Conservation (phyloP, 2,329 filamentous ascomycete genomes). For the Blastomyces parvus region DNA sequence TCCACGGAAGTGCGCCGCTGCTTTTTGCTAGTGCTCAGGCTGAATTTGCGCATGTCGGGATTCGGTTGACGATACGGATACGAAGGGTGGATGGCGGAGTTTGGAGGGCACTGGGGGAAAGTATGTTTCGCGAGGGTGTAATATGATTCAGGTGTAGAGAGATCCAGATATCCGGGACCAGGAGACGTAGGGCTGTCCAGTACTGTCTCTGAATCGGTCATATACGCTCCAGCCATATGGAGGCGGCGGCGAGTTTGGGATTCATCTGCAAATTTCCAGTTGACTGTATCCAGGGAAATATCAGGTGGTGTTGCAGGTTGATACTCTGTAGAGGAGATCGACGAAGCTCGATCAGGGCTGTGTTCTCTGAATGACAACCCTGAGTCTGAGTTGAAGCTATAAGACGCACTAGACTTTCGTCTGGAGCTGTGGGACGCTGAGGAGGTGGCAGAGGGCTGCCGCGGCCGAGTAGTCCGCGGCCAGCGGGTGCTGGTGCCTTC, state of each 20-base stretch:
- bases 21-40: background rate
- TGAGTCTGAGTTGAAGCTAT: conserved; percentile 27
- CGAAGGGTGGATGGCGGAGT: conserved; percentile 28
- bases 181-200: conserved; percentile 19
- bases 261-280: conserved; percentile 20
- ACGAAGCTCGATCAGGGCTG: conserved; percentile 27
- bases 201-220: conserved; percentile 15
- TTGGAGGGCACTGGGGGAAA: conserved; percentile 31
- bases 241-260: conserved; percentile 7
- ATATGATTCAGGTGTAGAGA: conserved; percentile 27
- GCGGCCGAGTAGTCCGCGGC: background rate
- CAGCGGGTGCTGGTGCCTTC: conserved; percentile 3
- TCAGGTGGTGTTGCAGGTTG: conserved; percentile 23
- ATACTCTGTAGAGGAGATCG: conserved; percentile 23
- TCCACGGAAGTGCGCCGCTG: conserved; percentile 1
- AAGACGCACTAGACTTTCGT: conserved; percentile 16
- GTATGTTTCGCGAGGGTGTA: conserved; percentile 20
- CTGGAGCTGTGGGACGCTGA: conserved; percentile 12
- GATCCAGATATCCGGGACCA: conserved; percentile 23
- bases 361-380: conserved; percentile 27
- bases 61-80: conserved; percentile 2
- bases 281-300: conserved; percentile 21
- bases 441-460: conserved; percentile 5
- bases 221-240: conserved; percentile 16
- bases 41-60: conserved; percentile 1